Conservation (phyloP, 495 filamentous ascomycete species). For the Podospora bellae-mahoneyi region DNA sequence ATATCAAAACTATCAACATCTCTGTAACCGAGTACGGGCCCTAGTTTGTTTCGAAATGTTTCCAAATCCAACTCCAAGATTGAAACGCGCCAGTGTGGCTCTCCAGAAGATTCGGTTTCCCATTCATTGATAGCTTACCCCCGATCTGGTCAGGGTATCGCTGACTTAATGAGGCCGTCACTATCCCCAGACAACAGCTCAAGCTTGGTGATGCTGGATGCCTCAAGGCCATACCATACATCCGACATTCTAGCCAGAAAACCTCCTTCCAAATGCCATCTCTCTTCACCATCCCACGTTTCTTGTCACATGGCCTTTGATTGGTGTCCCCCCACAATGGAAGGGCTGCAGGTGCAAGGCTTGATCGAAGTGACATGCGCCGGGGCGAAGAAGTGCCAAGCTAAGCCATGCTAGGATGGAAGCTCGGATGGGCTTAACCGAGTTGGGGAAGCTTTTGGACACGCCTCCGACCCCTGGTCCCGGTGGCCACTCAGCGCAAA, state of each 20-base stretch:
- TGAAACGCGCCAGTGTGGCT: conserved; percentile 4
- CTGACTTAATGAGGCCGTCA: not conserved
- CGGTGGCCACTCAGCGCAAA: conserved; percentile 20
- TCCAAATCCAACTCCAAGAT: not conserved
- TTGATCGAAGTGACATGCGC: conserved; percentile 12
- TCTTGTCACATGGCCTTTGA: conserved; percentile 12
- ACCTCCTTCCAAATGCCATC: not conserved
- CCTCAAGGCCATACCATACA: no score
- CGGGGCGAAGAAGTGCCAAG: conserved; percentile 17
- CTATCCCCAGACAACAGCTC: not conserved
- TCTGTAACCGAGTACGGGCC: not conserved
- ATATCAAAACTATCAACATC: not conserved
- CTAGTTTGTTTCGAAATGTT: not conserved
- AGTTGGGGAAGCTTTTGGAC: conserved; percentile 15
- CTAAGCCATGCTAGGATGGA: not conserved
- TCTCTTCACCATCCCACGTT: not conserved
- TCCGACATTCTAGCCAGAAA: not conserved
- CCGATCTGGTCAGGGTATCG: not conserved
- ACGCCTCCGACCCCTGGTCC: not conserved
- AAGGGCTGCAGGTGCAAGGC: conserved; percentile 1
- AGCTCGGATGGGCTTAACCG: conserved; percentile 16
- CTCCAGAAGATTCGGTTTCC: conserved; percentile 3
- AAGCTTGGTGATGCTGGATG: not conserved
- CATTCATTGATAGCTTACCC: not conserved
- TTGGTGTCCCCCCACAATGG: conserved; percentile 25